Conservation (phyloP, 2,329 filamentous ascomycete genomes). For the Microcera coccophila region DNA sequence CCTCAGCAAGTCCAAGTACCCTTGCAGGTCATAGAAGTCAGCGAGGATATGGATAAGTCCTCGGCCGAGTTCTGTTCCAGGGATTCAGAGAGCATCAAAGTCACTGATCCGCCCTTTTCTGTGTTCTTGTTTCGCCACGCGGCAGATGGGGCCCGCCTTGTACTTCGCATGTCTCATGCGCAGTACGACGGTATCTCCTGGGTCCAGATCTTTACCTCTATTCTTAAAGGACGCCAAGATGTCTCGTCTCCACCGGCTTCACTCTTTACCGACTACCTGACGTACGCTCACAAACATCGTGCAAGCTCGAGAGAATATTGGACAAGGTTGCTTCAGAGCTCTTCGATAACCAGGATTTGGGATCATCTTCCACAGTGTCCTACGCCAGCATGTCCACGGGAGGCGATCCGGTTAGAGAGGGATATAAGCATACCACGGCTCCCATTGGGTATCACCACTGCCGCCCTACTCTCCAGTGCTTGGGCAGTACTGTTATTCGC, state of each 20-base stretch:
- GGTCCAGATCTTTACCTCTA: background rate
- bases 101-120: background rate
- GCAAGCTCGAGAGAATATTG: background rate
- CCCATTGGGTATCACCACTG: conserved; percentile 11
- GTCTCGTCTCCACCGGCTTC: background rate
- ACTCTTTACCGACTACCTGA: background rate
- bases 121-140: background rate
- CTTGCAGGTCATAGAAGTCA: background rate
- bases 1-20: background rate
- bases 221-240: background rate
- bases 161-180: background rate
- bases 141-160: background rate
- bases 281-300: background rate
- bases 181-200: background rate
- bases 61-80: background rate
- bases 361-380: background rate
- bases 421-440: background rate
- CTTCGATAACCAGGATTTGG: background rate
- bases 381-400: background rate
- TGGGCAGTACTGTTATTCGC: conserved; percentile 38
- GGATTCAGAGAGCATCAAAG: background rate
- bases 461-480: conserved; percentile 38
- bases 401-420: background rate
- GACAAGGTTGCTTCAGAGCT: background rate
- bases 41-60: background rate